These are phyloP conservation scores for Cucumis cinereus DNA, from an alignment of 306 rosid genomes.

Conservation along the genomic window DNA sequence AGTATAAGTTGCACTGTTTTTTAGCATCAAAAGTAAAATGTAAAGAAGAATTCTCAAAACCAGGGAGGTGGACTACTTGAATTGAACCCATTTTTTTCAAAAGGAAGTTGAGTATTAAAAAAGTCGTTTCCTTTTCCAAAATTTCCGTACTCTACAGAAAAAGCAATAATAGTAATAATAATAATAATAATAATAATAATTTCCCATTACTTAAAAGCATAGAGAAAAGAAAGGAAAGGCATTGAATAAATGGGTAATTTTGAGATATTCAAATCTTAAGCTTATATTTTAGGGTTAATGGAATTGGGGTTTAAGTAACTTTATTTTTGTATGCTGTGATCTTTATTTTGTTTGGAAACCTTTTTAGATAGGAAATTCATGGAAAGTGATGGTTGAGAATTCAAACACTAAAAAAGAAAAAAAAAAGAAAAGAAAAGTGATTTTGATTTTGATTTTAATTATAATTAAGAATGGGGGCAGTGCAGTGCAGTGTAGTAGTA, in stretches of 20 bases:
- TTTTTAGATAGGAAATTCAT: slow-evolving; percentile 66
- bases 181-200: neutral
- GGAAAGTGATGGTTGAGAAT: slow-evolving; percentile 49
- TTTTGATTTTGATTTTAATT: no score
- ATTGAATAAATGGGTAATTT: neutral
- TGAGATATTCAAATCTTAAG: neutral
- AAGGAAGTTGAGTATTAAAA: neutral
- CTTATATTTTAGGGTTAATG: neutral
- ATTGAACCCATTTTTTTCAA: neutral
- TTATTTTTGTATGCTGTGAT: slow-evolving; percentile 24
- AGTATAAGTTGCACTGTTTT: no score
- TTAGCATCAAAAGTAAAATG: no score
- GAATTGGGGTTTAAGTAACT: slow-evolving; percentile 7
- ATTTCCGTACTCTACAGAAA: neutral
- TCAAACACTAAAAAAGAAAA: neutral
- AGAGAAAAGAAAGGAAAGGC: neutral
- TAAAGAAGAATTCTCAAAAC: neutral
- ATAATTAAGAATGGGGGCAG: neutral
- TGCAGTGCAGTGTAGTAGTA: neutral
- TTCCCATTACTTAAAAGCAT: neutral
- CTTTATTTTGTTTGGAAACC: slow-evolving; percentile 50
- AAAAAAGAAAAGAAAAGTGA: neutral
- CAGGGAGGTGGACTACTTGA: neutral
- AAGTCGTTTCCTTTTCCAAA: neutral
- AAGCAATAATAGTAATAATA: neutral